These are phyloP conservation scores for Vanrija sp. DNA, from an alignment of 1,284 basidiomycete species.

Conservation along the genomic window DNA sequence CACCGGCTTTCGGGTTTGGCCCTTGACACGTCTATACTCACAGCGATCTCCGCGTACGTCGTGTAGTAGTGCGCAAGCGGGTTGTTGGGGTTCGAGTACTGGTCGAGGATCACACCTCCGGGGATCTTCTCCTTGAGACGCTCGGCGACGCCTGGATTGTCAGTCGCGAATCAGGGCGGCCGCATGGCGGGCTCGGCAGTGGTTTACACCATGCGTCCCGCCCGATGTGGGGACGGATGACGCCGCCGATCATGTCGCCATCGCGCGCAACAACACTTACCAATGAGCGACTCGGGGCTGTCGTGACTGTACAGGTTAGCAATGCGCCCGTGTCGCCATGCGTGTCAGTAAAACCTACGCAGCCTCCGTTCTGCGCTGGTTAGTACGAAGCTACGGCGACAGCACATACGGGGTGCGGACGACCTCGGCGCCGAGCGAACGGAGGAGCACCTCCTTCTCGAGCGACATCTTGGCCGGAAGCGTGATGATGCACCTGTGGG, in stretches of 20 bases:
- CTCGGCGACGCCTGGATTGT: slow-evolving; percentile 69
- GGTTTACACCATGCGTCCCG: not conserved
- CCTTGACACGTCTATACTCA: slow-evolving; percentile 52
- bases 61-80: slow-evolving; percentile 82
- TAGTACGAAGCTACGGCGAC: slow-evolving; percentile 1
- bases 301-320: slow-evolving; percentile 42
- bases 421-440: slow-evolving; percentile 88
- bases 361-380: slow-evolving; percentile 36
- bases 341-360: slow-evolving; percentile 20
- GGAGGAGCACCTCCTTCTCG: slow-evolving; percentile 90
- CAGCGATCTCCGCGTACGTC: slow-evolving; percentile 86
- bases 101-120: slow-evolving; percentile 83
- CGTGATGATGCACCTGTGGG: slow-evolving; percentile 70
- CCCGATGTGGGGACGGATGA: too few relatives aligned
- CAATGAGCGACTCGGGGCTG: slow-evolving; percentile 78
- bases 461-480: slow-evolving; percentile 95
- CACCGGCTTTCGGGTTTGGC: slow-evolving; percentile 56
- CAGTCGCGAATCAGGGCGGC: not conserved
- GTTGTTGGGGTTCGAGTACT: slow-evolving; percentile 71
- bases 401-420: slow-evolving; percentile 80
- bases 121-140: slow-evolving; percentile 75
- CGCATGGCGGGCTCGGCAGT: not conserved
- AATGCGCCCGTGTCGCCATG: not conserved
- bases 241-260: not conserved
- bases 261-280: slow-evolving; percentile 53